A percentile compares a stretch with the other conserved stretches of the same genome.
These are phyloP conservation scores for Curvularia lunata DNA, from an alignment of 2,329 filamentous ascomycete genomes.

Conservation along the genomic window DNA sequence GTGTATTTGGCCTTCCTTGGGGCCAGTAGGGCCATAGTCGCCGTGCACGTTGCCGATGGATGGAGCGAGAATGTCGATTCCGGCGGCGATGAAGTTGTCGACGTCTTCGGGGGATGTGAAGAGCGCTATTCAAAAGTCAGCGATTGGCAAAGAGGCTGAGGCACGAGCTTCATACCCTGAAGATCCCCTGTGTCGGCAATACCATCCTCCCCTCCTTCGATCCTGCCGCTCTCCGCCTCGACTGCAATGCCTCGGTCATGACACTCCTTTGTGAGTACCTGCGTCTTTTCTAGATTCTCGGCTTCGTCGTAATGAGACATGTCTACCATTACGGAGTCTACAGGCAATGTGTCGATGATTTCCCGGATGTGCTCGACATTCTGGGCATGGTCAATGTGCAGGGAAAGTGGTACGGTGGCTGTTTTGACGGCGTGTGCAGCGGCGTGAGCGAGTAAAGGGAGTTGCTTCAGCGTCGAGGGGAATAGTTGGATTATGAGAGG, in stretches of 20 bases:
- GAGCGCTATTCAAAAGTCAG: slow-evolving; percentile 41
- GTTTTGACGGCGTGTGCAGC: slow-evolving; percentile 51
- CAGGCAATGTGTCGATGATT: slow-evolving; percentile 58
- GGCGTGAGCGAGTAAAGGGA: slow-evolving; percentile 56
- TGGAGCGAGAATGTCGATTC: slow-evolving; percentile 74
- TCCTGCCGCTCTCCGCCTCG: slow-evolving; percentile 73
- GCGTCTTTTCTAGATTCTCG: slow-evolving; percentile 70
- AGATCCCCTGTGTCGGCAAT: slow-evolving; percentile 70
- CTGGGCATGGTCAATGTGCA: slow-evolving; percentile 58
- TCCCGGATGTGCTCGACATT: slow-evolving; percentile 52
- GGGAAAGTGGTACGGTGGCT: slow-evolving; percentile 52
- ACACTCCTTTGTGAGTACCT: slow-evolving; percentile 66
- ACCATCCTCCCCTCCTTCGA: slow-evolving; percentile 76
- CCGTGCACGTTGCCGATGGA: slow-evolving; percentile 79
- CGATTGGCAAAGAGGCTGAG: neutral
- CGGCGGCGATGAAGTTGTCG: slow-evolving; percentile 71
- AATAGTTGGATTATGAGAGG: slow-evolving; percentile 49
- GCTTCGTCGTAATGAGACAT: slow-evolving; percentile 77
- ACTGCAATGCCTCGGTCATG: slow-evolving; percentile 69
- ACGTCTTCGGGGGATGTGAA: slow-evolving; percentile 72
- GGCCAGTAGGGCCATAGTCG: slow-evolving; percentile 69
- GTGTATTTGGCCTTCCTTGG: slow-evolving; percentile 41
- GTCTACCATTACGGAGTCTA: slow-evolving; percentile 78
- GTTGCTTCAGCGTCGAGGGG: slow-evolving; percentile 71
- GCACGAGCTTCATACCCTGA: slow-evolving; percentile 51